Evolutionary conservation across 345 rosid genomes (phyloP).

Genomic region (Moricandia arvensis): DNA sequence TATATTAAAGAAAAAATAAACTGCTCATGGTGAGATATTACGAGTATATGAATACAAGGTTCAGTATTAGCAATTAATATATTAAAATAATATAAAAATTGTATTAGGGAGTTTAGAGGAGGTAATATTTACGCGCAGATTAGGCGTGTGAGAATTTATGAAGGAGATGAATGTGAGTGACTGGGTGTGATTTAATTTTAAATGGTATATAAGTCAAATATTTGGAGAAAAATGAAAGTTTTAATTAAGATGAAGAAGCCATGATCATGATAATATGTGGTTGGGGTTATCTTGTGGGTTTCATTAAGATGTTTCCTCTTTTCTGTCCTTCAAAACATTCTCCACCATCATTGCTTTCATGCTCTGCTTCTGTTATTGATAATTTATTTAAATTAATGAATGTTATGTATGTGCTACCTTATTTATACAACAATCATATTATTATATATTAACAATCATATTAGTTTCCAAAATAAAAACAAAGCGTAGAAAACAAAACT

Average conservation of each 20-base stretch:
- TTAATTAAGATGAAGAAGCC: conserved; percentile 16
- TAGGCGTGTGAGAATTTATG: too few relatives aligned
- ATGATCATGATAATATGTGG: conserved; percentile 41
- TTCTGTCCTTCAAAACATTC: conserved; percentile 37
- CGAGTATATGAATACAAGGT: not conserved
- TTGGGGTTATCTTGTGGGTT: conserved; percentile 44
- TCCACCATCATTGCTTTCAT: conserved; percentile 34
- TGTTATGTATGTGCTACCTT: not conserved
- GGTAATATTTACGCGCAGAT: too few relatives aligned
- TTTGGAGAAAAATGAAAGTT: conserved; percentile 30
- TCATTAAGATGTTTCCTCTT: conserved; percentile 38
- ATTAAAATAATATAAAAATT: too few relatives aligned
- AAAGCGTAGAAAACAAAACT: too few relatives aligned
- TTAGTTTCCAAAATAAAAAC: not conserved
- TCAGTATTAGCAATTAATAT: too few relatives aligned
- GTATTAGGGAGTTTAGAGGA: too few relatives aligned
- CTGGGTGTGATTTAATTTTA: conserved; percentile 21
- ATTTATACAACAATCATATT: not conserved
- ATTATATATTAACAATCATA: not conserved
- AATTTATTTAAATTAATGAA: not conserved
- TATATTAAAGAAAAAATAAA: not conserved
- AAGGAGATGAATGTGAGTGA: too few relatives aligned
- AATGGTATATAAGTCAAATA: conserved; percentile 29
- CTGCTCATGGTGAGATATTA: not conserved
- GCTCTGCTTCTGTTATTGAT: conserved; percentile 5